These are phyloP conservation scores for Bjerkandera adusta DNA, from an alignment of 1,284 basidiomycete species.

Conservation along the genomic window DNA sequence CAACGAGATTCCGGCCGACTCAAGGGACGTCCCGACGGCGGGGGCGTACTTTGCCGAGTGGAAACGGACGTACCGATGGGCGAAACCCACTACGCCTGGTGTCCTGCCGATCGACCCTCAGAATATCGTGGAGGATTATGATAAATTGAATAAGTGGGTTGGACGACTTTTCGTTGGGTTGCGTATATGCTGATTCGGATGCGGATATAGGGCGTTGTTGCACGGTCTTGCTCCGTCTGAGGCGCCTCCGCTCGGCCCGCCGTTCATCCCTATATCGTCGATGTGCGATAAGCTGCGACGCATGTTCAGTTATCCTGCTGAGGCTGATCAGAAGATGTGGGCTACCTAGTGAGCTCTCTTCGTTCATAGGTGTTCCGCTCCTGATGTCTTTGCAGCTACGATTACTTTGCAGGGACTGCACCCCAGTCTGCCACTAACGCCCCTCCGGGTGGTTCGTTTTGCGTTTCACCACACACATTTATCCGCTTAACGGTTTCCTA, in stretches of 20 bases:
- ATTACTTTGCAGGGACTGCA: conserved; percentile 10
- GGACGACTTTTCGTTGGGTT: neutral
- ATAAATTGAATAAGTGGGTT: conserved; percentile 4
- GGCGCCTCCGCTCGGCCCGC: too few species aligned
- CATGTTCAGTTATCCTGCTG: conserved; percentile 1
- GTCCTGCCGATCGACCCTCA: too few species aligned
- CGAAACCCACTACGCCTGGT: too few species aligned
- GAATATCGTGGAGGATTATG: too few species aligned
- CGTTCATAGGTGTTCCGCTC: too few species aligned
- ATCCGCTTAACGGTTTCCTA: neutral
- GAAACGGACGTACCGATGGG: conserved; percentile 7
- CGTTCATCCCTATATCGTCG: neutral
- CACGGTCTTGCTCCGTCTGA: too few species aligned
- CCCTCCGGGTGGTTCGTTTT: too few species aligned
- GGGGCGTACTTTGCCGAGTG: conserved; percentile 1
- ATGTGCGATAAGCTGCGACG: conserved; percentile 2
- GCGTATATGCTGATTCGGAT: neutral
- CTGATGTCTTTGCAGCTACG: too few species aligned
- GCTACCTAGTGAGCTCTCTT: too few species aligned
- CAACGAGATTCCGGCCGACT: neutral
- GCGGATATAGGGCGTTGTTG: conserved; percentile 5
- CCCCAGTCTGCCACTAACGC: too few species aligned
- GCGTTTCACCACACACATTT: neutral
- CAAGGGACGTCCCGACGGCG: neutral
- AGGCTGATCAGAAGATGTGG: neutral